phyloP scores from a whole-genome alignment of 2,329 filamentous ascomycete genomes.

The Stagonosporopsis cucurbitacearum region DNA sequence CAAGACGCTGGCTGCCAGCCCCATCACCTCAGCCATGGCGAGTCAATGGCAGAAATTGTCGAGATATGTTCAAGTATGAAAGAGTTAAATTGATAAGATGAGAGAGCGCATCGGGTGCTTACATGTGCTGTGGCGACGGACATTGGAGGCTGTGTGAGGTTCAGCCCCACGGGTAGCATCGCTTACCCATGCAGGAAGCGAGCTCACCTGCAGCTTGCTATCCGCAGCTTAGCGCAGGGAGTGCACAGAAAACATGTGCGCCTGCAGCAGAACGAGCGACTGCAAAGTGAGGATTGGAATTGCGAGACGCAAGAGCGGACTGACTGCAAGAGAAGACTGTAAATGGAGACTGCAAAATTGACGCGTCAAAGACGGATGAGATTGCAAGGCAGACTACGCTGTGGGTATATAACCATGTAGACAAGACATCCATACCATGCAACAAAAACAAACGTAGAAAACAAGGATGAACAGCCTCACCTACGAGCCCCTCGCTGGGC shows the following conservation, averaged over 20 bases:
- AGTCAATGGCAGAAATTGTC: neutral
- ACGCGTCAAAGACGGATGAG: slow-evolving; percentile 3
- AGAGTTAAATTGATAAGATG: too few species aligned
- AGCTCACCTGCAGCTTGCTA: neutral
- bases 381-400: slow-evolving; percentile 21
- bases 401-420: slow-evolving; percentile 24
- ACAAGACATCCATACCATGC: slow-evolving; percentile 18
- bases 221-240: neutral
- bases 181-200: neutral
- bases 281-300: neutral
- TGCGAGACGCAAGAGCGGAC: neutral
- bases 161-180: neutral
- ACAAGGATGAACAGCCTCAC: too few species aligned
- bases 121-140: neutral
- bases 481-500: slow-evolving; percentile 29
- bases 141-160: neutral
- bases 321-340: too few species aligned
- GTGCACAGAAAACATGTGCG: neutral
- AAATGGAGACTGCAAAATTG: too few species aligned
- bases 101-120: neutral
- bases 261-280: neutral
- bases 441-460: neutral
- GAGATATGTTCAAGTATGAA: too few species aligned
- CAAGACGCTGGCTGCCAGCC: slow-evolving; percentile 34
- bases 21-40: slow-evolving; percentile 34